Base-by-base conservation (phyloP, 2,329 filamentous ascomycete species). In the Cercospora citrullina region DNA sequence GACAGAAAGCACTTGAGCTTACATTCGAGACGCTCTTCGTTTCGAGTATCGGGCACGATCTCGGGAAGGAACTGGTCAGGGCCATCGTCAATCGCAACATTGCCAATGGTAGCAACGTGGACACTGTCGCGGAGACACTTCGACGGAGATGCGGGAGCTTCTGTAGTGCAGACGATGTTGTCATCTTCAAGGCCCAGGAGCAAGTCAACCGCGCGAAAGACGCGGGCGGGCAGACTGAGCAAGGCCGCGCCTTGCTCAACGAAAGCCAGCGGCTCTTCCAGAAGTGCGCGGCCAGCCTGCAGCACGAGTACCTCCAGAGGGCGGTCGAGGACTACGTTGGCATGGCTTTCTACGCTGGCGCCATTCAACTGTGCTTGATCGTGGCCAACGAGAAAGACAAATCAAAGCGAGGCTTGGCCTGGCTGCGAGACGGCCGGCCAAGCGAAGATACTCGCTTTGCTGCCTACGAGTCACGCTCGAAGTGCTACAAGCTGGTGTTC, bases 61-160 rank as follows among this genome's bases (percentile, higher is more conserved):
- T 98, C 26, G 96, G 94, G 2, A 97, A 97, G 79, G 87, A 97
- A 65, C 85, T 99, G 1, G 95, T 99, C 66, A 99, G 98, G 79
- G 93, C 94, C 0, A 98, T 99, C 75, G 95, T 99, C 64, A 98
- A 98, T 79, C 90, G 94, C 75, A 99, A 97, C 79, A 99, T 99
- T 74, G 91, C 94, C 67, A 97, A 93, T 75, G 95, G 96, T 9
- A 94, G 94, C 4, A 99, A 98, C 71, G 94, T 99, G 21, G 96
- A 99, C 81, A 97, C 94, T 0, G 93, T 99, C 26, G 94, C 95
- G 0, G 95, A 99, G 79, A 93, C 94, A n/a, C 83, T 99, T 60
- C 88, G 95, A 58, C 87, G 95, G 74, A 88, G 94, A 74, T 99
- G 95, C 74, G 96, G 95, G 70, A 97, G 91, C 80, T 99, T 99